A percentile compares a stretch with the other conserved stretches of the same genome.
phyloP scores from a whole-genome alignment of 2,329 filamentous ascomycete species.

The Scortechinia acanthostroma region DNA sequence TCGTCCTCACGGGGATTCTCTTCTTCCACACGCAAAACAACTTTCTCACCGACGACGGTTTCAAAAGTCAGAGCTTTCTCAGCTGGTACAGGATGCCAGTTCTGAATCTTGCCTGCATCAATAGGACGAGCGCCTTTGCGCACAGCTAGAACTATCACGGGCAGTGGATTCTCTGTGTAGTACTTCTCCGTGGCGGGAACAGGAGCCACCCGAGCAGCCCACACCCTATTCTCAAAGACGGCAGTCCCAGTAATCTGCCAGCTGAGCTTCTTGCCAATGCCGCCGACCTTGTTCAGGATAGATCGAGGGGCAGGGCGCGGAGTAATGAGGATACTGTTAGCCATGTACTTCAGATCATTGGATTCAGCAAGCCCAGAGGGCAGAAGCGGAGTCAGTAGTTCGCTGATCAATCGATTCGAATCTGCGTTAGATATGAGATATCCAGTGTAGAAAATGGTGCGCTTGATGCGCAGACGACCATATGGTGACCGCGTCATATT shows the following conservation, averaged over 20 bases:
- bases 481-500: constrained; percentile 9
- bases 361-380: constrained; percentile 35
- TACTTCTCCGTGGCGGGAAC: constrained; percentile 41
- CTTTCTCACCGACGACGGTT: constrained; percentile 61
- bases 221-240: constrained; percentile 55
- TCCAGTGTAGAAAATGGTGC: constrained; percentile 63
- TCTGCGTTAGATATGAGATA: constrained; percentile 57
- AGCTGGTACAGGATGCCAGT: constrained; percentile 56
- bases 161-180: constrained; percentile 56
- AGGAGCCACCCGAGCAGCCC: constrained; percentile 59
- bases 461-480: constrained; percentile 48
- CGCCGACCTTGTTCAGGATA: constrained; percentile 58
- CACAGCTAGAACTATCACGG: constrained; percentile 58
- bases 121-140: constrained; percentile 53
- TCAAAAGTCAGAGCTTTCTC: constrained; percentile 56
- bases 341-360: constrained; percentile 52
- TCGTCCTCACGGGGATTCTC: constrained; percentile 32
- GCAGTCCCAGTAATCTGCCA: constrained; percentile 64
- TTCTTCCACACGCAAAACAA: constrained; percentile 55
- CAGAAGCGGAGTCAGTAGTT: constrained; percentile 39
- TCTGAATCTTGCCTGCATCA: constrained; percentile 57
- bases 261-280: constrained; percentile 54
- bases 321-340: constrained; percentile 64
- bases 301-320: constrained; percentile 51
- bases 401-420: constrained; percentile 46